Evolutionary conservation across 331 rosid species (phyloP), one percentile per base, ranked within the genome.

Genomic region (Pyrus hybrid): DNA sequence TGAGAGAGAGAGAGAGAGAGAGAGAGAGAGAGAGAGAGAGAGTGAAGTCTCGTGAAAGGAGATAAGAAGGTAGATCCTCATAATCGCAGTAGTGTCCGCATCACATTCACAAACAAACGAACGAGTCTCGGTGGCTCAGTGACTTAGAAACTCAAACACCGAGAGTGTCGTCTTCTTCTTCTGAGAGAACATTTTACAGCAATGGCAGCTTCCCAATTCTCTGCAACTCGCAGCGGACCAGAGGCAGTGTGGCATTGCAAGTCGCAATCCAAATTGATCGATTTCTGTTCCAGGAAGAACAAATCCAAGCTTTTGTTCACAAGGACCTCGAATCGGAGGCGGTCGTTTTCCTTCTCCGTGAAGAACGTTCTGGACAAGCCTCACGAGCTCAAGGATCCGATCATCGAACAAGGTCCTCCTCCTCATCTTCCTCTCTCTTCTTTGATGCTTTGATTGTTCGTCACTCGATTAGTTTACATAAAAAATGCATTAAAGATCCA

Each of bases 131-230:
- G 47, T 30, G 64, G 67, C 67, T 29, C 63, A 58, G 80, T 63
- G 81, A 62, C 76, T 71, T 41, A 8, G 30, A 62, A 16, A 26
- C 32, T 7, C 67, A 43, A 68, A 57, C 77, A 61, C 77, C 60
- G 47, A 72, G 26, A 64, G 53, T 5, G 20, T 29, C 54, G 1
- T 47, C n/a, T 49, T 49, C n/a, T 49, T 49, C 3, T 49, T 2
- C 56, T 16, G 45, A 76, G 49, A 67, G 43, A 67, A 13, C 6
- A 18, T 18, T 0, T 64, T 0, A 13, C 43, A 43, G 76, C 63
- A 79, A 89, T 92, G 97, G 93, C 92, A 16, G 84, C 80, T 67
- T 79, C 96, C 71, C 97, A 83, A 18, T 84, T 90, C 57, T 80
- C 93, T 9, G 72, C 84, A 12, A 81, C 72, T 41, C 75, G 83